phyloP scores from a whole-genome alignment of 2,329 filamentous ascomycete genomes.

The Neofusicoccum laricinum region DNA sequence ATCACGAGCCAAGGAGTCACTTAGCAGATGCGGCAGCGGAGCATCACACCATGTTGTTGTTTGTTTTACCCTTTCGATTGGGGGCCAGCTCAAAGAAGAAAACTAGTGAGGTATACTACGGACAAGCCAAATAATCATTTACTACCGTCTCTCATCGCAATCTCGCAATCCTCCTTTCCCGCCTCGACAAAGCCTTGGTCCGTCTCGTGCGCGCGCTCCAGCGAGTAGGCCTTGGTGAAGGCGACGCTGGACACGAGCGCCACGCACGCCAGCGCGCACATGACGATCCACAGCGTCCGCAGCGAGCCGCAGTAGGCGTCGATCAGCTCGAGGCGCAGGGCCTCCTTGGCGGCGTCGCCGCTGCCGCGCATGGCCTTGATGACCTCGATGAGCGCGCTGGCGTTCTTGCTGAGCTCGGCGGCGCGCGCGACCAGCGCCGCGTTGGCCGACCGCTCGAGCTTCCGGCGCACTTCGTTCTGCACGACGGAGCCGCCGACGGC shows the following conservation, averaged over 20 bases:
- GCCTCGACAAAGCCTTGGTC: constrained; percentile 10
- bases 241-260: constrained; percentile 23
- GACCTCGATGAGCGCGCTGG: constrained; percentile 25
- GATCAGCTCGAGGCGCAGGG: constrained; percentile 24
- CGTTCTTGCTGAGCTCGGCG: constrained; percentile 23
- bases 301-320: constrained; percentile 25
- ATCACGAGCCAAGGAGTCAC: too few species aligned
- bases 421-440: constrained; percentile 21
- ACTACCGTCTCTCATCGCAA: too few species aligned
- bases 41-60: too few species aligned
- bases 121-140: too few species aligned
- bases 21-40: too few species aligned
- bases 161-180: not conserved
- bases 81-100: too few species aligned
- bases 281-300: constrained; percentile 29
- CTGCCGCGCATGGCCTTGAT: constrained; percentile 22
- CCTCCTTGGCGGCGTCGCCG: constrained; percentile 18
- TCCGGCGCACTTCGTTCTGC: constrained; percentile 27
- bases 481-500: constrained; percentile 46
- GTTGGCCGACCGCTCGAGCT: constrained; percentile 20
- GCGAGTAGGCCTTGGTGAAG: constrained; percentile 2
- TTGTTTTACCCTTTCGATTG: too few species aligned
- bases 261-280: constrained; percentile 27
- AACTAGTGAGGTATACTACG: too few species aligned
- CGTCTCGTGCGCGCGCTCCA: constrained; percentile 15